phyloP scores from a whole-genome alignment of 2,329 filamentous ascomycete genomes.

The Phialocephala sp. region DNA sequence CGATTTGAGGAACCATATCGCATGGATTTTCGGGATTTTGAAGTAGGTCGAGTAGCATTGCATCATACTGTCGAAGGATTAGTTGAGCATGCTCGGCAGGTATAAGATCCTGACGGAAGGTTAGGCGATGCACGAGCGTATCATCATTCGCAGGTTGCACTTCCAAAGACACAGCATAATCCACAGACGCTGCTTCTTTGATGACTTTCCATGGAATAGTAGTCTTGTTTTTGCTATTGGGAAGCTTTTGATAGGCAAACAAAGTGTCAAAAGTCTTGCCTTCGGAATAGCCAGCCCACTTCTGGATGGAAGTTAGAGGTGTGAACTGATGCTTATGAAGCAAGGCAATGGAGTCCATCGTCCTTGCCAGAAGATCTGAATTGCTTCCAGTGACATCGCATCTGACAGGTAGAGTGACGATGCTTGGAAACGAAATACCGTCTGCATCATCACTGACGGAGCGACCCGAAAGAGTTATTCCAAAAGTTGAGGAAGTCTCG shows the following conservation, averaged over 20 bases:
- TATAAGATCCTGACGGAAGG: conserved; percentile 67
- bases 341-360: conserved; percentile 69
- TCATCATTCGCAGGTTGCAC: conserved; percentile 61
- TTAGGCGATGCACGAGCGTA: conserved; percentile 66
- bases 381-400: conserved; percentile 62
- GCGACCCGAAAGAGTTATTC: conserved; percentile 79
- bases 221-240: conserved; percentile 28
- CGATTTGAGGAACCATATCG: conserved; percentile 29
- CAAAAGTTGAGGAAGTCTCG: conserved; percentile 76
- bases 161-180: conserved; percentile 84
- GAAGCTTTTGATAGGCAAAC: conserved; percentile 77
- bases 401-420: conserved; percentile 79
- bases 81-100: conserved; percentile 70
- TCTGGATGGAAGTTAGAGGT: conserved; percentile 74
- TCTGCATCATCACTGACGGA: conserved; percentile 62
- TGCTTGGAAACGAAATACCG: conserved; percentile 73
- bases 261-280: conserved; percentile 81
- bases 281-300: conserved; percentile 69
- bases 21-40: conserved; percentile 49
- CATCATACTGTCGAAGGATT: conserved; percentile 75
- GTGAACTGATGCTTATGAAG: conserved; percentile 74
- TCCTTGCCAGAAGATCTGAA: conserved; percentile 59
- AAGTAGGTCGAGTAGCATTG: conserved; percentile 64
- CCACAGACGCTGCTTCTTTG: conserved; percentile 71
- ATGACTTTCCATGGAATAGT: conserved; percentile 61